Evolutionary conservation across 2,329 filamentous ascomycete species (phyloP).

Genomic region (Sarocladium brachiariae): DNA sequence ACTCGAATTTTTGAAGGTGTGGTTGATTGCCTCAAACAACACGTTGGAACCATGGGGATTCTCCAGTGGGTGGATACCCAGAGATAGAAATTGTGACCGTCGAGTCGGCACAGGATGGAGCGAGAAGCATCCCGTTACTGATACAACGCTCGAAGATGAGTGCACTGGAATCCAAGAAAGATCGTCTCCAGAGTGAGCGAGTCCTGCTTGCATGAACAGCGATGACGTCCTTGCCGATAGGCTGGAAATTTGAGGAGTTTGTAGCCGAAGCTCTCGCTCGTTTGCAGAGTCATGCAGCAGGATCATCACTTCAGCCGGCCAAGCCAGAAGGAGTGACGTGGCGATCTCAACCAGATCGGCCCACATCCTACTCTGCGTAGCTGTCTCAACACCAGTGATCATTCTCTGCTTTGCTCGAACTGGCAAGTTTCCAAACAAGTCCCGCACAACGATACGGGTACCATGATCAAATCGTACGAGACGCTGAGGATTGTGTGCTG

Average conservation of each 20-base stretch:
- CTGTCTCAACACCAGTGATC: conserved; percentile 40
- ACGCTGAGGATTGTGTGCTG: conserved; percentile 52
- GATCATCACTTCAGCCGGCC: conserved; percentile 50
- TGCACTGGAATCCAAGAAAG: conserved; percentile 63
- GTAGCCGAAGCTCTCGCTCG: conserved; percentile 32
- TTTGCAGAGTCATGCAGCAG: conserved; percentile 45
- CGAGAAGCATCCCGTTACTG: conserved; percentile 66
- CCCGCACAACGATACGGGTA: conserved; percentile 66
- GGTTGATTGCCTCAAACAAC: conserved; percentile 73
- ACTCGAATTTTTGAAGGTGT: conserved; percentile 64
- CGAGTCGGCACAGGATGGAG: conserved; percentile 63
- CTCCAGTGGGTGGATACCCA: conserved; percentile 63
- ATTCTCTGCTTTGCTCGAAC: conserved; percentile 80
- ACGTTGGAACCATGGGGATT: conserved; percentile 51
- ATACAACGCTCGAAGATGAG: conserved; percentile 55
- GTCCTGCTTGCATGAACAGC: conserved; percentile 59
- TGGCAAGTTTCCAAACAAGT: conserved; percentile 86
- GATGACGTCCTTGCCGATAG: conserved; percentile 26
- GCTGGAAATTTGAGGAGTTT: conserved; percentile 17
- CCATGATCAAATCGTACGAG: conserved; percentile 56
- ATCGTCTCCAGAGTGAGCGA: conserved; percentile 47
- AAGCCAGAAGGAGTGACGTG: conserved; percentile 63
- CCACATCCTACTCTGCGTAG: conserved; percentile 55
- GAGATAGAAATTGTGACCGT: conserved; percentile 70
- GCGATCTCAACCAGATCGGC: conserved; percentile 52